phyloP scores from a whole-genome alignment of 2,329 filamentous ascomycete genomes.

The Gliomastix tumulicola region DNA sequence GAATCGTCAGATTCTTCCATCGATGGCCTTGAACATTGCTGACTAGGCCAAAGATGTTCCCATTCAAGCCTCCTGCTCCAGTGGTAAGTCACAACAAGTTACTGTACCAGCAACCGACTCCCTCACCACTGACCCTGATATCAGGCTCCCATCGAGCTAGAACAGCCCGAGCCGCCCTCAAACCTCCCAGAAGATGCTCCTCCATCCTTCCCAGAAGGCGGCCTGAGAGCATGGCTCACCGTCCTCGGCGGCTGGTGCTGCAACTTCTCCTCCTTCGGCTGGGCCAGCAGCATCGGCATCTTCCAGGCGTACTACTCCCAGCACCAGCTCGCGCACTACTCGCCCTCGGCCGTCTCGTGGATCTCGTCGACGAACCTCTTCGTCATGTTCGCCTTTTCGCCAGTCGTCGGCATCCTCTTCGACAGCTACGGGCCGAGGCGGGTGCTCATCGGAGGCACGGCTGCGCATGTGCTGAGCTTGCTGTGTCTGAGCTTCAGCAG shows the following conservation, averaged over 20 bases:
- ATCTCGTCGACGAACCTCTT: constrained; percentile 80
- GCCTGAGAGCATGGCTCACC: constrained; percentile 60
- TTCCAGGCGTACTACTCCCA: constrained; percentile 71
- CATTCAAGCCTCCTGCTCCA: no score
- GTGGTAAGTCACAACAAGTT: no score
- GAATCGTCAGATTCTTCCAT: no score
- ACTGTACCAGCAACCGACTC: no score
- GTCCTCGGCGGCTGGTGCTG: constrained; percentile 64
- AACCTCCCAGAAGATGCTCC: no score
- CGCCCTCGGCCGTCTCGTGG: constrained; percentile 69
- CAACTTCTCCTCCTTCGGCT: constrained; percentile 57
- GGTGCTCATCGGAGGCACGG: constrained; percentile 3
- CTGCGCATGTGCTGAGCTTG: constrained; percentile 47
- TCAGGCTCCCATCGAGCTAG: no score
- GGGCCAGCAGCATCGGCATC: constrained; percentile 48
- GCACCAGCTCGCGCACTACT: constrained; percentile 64
- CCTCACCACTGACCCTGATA: no score
- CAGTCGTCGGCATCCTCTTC: constrained; percentile 78
- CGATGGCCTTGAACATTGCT: no score
- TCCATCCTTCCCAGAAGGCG: constrained; percentile 72
- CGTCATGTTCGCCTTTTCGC: constrained; percentile 72
- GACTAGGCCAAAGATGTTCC: no score
- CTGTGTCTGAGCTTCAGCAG: constrained; percentile 48
- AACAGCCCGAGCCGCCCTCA: no score
- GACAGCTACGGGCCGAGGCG: constrained; percentile 56